A percentile compares a stretch with the other conserved stretches of the same genome.
These are phyloP conservation scores for Ceratobasidium theobromae DNA, from an alignment of 1,284 basidiomycete species.

Conservation along the genomic window DNA sequence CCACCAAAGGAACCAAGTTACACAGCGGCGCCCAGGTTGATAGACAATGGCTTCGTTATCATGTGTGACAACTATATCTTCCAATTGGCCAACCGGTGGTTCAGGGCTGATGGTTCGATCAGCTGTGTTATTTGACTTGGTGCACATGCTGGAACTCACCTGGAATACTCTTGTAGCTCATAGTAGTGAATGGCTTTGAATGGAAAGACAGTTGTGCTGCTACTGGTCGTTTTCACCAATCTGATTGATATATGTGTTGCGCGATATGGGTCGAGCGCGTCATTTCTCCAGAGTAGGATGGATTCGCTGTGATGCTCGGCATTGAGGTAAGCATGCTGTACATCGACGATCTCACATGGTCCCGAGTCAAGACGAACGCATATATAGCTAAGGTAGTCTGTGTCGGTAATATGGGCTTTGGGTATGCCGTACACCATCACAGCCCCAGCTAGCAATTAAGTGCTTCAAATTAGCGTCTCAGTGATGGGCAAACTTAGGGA, in stretches of 20 bases:
- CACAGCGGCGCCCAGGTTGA: constrained; percentile 3
- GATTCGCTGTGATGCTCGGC: background rate
- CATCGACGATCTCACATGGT: constrained; percentile 1
- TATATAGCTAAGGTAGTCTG: constrained; percentile 5
- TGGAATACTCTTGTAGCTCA: constrained; percentile 3
- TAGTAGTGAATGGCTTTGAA: constrained; percentile 18
- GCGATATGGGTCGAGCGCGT: constrained; percentile 9
- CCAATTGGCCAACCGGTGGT: background rate
- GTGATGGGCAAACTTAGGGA: too few relatives aligned
- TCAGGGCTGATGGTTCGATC: too few relatives aligned
- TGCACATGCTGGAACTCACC: too few relatives aligned
- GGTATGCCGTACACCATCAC: constrained; percentile 1
- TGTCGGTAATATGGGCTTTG: constrained; percentile 19
- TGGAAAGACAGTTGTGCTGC: background rate
- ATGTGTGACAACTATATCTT: background rate
- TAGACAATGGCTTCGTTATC: background rate
- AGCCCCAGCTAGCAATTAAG: background rate
- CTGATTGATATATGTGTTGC: background rate
- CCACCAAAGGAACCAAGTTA: background rate
- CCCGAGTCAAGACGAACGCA: constrained; percentile 10
- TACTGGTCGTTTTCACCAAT: background rate
- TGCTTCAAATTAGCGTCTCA: background rate
- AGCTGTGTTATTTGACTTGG: too few relatives aligned
- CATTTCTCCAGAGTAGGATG: background rate
- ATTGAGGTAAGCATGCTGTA: constrained; percentile 2